These are phyloP conservation scores for Gamsiella multidivaricata DNA, from an alignment of 192 early-diverging fungal genomes.

Conservation along the genomic window DNA sequence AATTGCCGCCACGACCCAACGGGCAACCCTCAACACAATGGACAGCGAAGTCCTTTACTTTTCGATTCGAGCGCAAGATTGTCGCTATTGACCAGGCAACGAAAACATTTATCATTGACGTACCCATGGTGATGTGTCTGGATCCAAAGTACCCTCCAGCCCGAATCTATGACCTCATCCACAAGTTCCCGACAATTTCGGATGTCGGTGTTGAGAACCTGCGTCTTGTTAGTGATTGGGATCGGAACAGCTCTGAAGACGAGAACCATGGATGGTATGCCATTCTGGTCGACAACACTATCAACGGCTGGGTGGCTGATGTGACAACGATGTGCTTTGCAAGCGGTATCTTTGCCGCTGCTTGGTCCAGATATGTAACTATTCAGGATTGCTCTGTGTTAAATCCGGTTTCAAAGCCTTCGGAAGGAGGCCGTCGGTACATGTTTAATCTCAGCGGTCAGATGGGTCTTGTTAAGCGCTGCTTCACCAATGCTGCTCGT, in stretches of 20 bases:
- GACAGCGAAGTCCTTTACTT: constrained; percentile 44
- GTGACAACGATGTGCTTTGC: constrained; percentile 44
- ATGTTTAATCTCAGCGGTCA: constrained; percentile 50
- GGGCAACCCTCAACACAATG: constrained; percentile 23
- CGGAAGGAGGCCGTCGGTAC: constrained; percentile 49
- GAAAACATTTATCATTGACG: constrained; percentile 32
- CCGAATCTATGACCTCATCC: constrained; percentile 37
- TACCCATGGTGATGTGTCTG: constrained; percentile 48
- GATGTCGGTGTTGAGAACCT: constrained; percentile 48
- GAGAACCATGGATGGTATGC: constrained; percentile 51
- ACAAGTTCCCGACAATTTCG: constrained; percentile 38
- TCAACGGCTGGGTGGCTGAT: constrained; percentile 45
- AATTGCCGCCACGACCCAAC: constrained; percentile 27
- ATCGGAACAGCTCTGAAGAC: constrained; percentile 27
- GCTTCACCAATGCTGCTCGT: constrained; percentile 39
- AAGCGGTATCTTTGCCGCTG: constrained; percentile 37
- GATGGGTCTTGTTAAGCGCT: constrained; percentile 51
- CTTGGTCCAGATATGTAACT: constrained; percentile 41
- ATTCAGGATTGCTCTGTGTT: constrained; percentile 51
- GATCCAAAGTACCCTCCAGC: constrained; percentile 51
- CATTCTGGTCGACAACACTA: constrained; percentile 31
- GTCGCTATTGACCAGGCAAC: constrained; percentile 42
- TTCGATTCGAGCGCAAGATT: constrained; percentile 47
- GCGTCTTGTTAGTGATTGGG: constrained; percentile 25
- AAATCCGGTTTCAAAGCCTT: constrained; percentile 40